These are phyloP conservation scores for Nicotiana tomentosiformis DNA, from an alignment of 257 asterid genomes.

Conservation along the genomic window DNA sequence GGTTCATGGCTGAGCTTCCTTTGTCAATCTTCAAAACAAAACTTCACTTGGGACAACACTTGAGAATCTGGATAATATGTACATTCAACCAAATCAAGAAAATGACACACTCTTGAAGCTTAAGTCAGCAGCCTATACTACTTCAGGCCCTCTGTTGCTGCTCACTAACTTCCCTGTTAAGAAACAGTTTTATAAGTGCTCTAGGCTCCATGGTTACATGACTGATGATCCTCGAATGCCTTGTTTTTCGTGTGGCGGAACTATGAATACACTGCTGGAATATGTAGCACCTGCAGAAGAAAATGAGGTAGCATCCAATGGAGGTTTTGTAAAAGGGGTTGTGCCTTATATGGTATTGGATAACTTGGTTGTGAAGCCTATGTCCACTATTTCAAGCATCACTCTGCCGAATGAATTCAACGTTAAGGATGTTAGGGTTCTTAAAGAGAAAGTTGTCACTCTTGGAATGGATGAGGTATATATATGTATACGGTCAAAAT, in stretches of 20 bases:
- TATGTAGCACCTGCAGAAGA: neutral
- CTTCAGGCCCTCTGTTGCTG: neutral
- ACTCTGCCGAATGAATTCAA: slow-evolving; percentile 20
- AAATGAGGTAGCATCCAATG: neutral
- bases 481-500: too few relatives aligned
- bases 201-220: accelerated
- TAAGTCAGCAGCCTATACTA: neutral
- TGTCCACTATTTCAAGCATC: slow-evolving; percentile 28
- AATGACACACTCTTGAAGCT: neutral
- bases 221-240: neutral
- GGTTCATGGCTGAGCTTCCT: too few relatives aligned
- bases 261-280: neutral
- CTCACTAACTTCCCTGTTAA: neutral
- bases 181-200: neutral
- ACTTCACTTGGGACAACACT: too few relatives aligned
- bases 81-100: neutral
- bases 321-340: neutral
- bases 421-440: slow-evolving; percentile 11
- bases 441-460: slow-evolving; percentile 28
- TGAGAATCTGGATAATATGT: too few relatives aligned
- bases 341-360: slow-evolving; percentile 36
- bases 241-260: neutral
- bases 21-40: too few relatives aligned
- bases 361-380: slow-evolving; percentile 22
- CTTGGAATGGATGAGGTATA: slow-evolving; percentile 26